Evolutionary conservation across 2,329 filamentous ascomycete genomes (phyloP), one percentile per base, ranked within the genome.

Genomic region (Ophiostoma montium): DNA sequence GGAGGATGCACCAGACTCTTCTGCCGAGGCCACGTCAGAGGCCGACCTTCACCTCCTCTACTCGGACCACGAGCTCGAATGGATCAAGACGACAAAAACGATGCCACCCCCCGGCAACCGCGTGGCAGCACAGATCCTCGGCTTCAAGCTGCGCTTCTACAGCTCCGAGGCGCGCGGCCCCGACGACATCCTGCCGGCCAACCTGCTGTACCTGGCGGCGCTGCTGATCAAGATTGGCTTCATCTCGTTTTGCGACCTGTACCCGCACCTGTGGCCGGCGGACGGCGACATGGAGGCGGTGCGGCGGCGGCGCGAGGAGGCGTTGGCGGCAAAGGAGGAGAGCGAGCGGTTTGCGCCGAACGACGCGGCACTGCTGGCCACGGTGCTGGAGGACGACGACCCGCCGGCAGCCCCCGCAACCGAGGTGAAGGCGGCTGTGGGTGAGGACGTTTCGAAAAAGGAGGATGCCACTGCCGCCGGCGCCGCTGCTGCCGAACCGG

Each of bases 111-210:
- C 76, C 30, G 92, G 94, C 30, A 98, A 95, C 62, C 79, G 83
- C 39, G 86, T 94, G 52, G 92, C 92, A 1, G 94, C 94, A 30
- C 92, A 96, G 62, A 75, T 98, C 3, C 79, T 98, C 13, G 92
- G 92, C 4, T 98, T 98, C 73, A 98, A 98, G 65, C 75, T 98
- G 46, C 85, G 86, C 13, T 98, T 95, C 64, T 98, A 98, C 61
- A 84, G 86, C 36, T 94, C 87, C 0, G 71, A 81, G 27, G 80
- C 84, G 33, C 78, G 90, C 35, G 48, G 46, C 50, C 79, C 86
- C 52, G 75, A 80, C 48, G 92, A 96, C 59, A 73, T 81, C 3
- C 72, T 96, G 2, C 92, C 92, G 0, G 86, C 92, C 35, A 98
- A 98, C 57, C 72, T 98, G 3, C 86, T 96, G 30, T 94, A 92